Evolutionary conservation across 225 moss, liverwort and hornwort species (phyloP).

Genomic region (Climacium dendroides): DNA sequence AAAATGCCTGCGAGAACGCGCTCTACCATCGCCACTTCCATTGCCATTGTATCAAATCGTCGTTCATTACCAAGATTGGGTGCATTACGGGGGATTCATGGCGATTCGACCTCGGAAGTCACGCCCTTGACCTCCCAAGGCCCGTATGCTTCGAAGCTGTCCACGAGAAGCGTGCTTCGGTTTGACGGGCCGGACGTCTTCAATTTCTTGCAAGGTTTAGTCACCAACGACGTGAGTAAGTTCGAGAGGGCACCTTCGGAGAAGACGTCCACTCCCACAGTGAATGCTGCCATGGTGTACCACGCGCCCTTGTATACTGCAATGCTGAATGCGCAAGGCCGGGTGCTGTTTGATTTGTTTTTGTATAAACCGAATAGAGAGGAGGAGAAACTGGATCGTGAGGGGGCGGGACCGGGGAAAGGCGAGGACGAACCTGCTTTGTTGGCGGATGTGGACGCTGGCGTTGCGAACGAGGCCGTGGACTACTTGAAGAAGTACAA

Average conservation of each 20-base stretch:
- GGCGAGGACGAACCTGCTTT: neutral
- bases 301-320: slow-evolving; percentile 72
- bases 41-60: neutral
- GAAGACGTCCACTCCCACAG: slow-evolving; percentile 20
- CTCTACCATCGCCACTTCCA: neutral
- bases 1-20: neutral
- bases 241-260: neutral
- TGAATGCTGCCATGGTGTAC: slow-evolving; percentile 14
- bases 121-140: neutral
- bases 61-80: neutral
- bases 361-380: slow-evolving; percentile 40
- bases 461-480: slow-evolving; percentile 48
- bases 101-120: neutral
- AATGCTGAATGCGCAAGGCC: slow-evolving; percentile 71
- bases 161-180: slow-evolving; percentile 30
- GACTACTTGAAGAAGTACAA: slow-evolving; percentile 61
- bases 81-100: neutral
- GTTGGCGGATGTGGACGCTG: slow-evolving; percentile 51
- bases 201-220: slow-evolving; percentile 68
- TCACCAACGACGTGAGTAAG: slow-evolving; percentile 64
- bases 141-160: neutral
- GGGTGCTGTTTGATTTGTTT: slow-evolving; percentile 77
- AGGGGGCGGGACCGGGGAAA: neutral
- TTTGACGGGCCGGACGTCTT: slow-evolving; percentile 62
- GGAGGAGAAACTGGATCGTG: slow-evolving; percentile 9